These are phyloP conservation scores for Kluyveromyces lactis DNA, from an alignment of 805 yeast genomes.

Conservation along the genomic window DNA sequence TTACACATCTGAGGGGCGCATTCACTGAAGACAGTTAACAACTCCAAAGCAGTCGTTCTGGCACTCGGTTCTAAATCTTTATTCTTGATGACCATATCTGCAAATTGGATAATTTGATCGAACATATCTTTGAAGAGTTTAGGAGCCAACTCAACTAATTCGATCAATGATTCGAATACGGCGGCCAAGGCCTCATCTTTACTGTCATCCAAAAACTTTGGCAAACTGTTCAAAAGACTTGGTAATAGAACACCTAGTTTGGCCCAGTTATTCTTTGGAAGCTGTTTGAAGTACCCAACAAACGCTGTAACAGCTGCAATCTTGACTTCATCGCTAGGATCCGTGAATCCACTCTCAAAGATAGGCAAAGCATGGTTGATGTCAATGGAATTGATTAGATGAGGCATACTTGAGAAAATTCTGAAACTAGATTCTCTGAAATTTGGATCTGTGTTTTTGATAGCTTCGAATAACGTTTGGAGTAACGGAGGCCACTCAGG, in stretches of 20 bases:
- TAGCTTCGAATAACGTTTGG: conserved; percentile 65
- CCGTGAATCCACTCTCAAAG: conserved; percentile 76
- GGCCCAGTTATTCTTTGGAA: conserved; percentile 76
- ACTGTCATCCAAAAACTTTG: conserved; percentile 70
- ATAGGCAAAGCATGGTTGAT: conserved; percentile 53
- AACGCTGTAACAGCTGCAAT: conserved; percentile 90
- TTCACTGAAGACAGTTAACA: conserved; percentile 84
- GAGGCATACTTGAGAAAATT: conserved; percentile 79
- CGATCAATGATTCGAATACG: conserved; percentile 84
- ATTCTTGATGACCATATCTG: conserved; percentile 75
- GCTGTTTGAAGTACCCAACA: conserved; percentile 75
- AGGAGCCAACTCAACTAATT: conserved; percentile 88
- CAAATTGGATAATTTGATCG: conserved; percentile 76
- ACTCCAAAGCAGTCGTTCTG: conserved; percentile 80
- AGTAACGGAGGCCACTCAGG: conserved; percentile 71
- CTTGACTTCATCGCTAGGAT: conserved; percentile 71
- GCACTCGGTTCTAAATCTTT: conserved; percentile 71
- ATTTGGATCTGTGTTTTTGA: conserved; percentile 45
- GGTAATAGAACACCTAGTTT: conserved; percentile 74
- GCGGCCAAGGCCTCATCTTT: conserved; percentile 76
- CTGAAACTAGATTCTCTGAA: conserved; percentile 88
- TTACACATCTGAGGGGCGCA: conserved; percentile 95
- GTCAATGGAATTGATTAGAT: conserved; percentile 54
- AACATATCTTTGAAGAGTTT: conserved; percentile 90
- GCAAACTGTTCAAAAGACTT: conserved; percentile 74